Evolutionary conservation across 2,329 filamentous ascomycete species (phyloP), one percentile per base, ranked within the genome.

Genomic region (Fusarium avenaceum): DNA sequence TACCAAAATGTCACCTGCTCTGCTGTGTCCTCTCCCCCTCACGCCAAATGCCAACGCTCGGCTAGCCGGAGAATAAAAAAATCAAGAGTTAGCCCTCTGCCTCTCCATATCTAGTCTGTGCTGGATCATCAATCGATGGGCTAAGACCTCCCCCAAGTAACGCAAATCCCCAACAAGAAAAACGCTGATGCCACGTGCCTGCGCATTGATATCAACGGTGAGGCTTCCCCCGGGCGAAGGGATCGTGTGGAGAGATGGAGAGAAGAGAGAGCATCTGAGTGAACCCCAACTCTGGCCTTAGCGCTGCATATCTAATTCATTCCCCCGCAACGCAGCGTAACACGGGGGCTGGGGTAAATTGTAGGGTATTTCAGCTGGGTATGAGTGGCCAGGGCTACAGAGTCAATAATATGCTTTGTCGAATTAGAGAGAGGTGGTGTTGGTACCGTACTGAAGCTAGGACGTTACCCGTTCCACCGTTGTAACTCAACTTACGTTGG

Each of bases 211-310:
- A 57, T 38, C 28, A 49, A 70, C 71, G 66, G 70, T 62, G 63
- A 69, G 59, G 42, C 46, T 63, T 43, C 57, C 57, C 39, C 58
- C 72, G 71, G 72, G 59, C 68, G 70, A 74, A 74, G 53, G 72
- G 71, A 71, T 65, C 47, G 60, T 74, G 71, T 72, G 71, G 71
- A 61, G 71, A 72, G 22, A 19, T 72, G 71, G 71, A 61, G 71
- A 72, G 22, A 19, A 57, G 71, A 61, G 71, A 72, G 17, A 72
- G 22, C 28, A 57, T 57, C 61, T 62, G 67, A 63, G 61, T 22
- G 19, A 46, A 71, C 67, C 67, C 65, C 63, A 72, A 72, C 69
- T 67, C 59, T 62, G 40, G 40, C 28, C 59, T 39, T 58, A 56
- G 57, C 51, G 57, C 51, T 57, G 54, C 52, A 45, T 62, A 60